phyloP scores from a whole-genome alignment of 176 grass and related monocot species.

The Secale cereale region DNA sequence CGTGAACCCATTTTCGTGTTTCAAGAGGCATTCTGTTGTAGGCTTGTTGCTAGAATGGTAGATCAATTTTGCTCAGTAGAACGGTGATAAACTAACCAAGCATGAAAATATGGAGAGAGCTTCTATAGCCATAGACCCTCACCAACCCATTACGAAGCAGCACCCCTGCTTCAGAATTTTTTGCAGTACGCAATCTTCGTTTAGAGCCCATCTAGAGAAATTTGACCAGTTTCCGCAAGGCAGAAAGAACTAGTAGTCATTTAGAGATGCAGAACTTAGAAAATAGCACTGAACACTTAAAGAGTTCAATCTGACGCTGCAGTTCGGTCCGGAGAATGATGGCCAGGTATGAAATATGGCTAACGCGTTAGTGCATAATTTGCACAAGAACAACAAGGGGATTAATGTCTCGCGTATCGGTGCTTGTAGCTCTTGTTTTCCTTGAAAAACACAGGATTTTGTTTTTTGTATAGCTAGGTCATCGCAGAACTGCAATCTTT shows the following conservation, averaged over 20 bases:
- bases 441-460: background rate
- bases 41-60: background rate
- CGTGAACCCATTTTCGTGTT: slow-evolving; percentile 8
- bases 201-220: background rate
- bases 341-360: background rate
- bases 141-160: background rate
- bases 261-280: background rate
- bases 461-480: background rate
- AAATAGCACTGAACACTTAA: background rate
- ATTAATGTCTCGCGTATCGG: background rate
- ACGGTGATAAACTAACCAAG: background rate
- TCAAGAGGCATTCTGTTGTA: background rate
- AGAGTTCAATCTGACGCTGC: background rate
- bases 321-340: too few species aligned
- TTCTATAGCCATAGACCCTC: background rate
- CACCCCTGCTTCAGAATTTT: background rate
- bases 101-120: background rate
- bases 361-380: background rate
- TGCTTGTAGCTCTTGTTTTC: background rate
- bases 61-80: background rate
- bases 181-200: background rate
- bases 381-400: background rate
- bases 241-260: background rate
- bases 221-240: background rate
- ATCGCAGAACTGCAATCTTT: background rate